Percentiles rank a stretch among this genome's conserved stretches.
These are phyloP conservation scores for Pisolithus marmoratus DNA, from an alignment of 768 basidiomycete species.

Conservation along the genomic window DNA sequence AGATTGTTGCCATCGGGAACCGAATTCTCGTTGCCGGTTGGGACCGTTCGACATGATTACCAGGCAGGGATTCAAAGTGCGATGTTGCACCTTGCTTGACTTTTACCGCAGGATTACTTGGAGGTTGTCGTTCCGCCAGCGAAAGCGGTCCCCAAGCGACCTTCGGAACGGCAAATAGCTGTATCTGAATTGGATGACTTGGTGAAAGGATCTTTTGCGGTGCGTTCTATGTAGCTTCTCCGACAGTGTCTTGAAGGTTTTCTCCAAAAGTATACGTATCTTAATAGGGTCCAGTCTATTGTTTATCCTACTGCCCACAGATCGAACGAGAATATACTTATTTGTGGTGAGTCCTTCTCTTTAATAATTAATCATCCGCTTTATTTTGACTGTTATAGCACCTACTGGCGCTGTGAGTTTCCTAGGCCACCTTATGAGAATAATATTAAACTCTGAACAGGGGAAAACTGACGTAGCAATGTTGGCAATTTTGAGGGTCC, in stretches of 20 bases:
- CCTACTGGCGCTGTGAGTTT: conserved; percentile 91
- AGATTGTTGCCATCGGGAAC: conserved; percentile 64
- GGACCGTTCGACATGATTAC: conserved; percentile 60
- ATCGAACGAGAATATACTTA: conserved; percentile 94
- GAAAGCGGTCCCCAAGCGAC: conserved; percentile 64
- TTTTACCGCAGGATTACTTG: conserved; percentile 63
- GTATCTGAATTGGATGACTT: conserved; percentile 73
- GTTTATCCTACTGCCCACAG: conserved; percentile 89
- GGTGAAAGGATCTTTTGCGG: conserved; percentile 79
- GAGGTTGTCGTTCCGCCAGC: conserved; percentile 90
- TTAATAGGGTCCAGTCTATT: conserved; percentile 95
- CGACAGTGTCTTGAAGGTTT: background rate
- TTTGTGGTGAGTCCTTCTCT: conserved; percentile 33
- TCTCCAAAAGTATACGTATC: conserved; percentile 70
- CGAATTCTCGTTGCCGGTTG: conserved; percentile 77
- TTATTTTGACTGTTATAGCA: conserved; percentile 40
- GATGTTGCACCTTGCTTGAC: conserved; percentile 4
- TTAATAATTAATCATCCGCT: background rate
- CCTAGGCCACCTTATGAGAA: background rate
- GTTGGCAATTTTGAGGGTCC: conserved; percentile 84
- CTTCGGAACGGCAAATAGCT: conserved; percentile 63
- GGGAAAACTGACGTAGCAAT: conserved; percentile 99
- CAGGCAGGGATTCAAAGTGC: conserved; percentile 45
- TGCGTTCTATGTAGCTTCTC: conserved; percentile 27
- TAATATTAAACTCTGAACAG: conserved; percentile 33